Conservation (phyloP, 768 basidiomycete species). For the Leccinum broughii region DNA sequence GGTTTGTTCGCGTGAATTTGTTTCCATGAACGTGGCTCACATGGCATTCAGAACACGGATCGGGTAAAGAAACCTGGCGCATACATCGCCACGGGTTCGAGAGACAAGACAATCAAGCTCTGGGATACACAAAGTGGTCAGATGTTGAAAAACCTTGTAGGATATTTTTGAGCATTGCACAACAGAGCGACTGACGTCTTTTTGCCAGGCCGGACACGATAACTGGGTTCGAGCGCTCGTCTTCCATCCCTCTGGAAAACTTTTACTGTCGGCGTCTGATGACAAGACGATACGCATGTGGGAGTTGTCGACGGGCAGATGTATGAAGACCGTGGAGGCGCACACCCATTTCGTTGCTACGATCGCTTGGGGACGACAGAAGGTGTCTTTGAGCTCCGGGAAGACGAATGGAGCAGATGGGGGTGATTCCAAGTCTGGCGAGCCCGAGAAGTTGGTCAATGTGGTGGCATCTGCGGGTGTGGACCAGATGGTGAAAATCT, state of each 20-base stretch:
- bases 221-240: slow-evolving; percentile 88
- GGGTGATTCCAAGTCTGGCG: slow-evolving; percentile 31
- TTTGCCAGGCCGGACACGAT: slow-evolving; percentile 70
- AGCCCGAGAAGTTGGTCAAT: slow-evolving; percentile 61
- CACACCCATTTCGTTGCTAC: slow-evolving; percentile 83
- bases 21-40: slow-evolving; percentile 5
- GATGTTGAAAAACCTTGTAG: slow-evolving; percentile 71
- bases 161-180: slow-evolving; percentile 22
- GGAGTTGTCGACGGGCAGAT: slow-evolving; percentile 85
- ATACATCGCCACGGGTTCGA: slow-evolving; percentile 78
- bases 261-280: slow-evolving; percentile 87
- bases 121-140: slow-evolving; percentile 89
- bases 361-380: slow-evolving; percentile 75
- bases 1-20: slow-evolving; percentile 41
- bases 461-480: slow-evolving; percentile 70
- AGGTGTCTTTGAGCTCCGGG: slow-evolving; percentile 41
- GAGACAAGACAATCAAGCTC: slow-evolving; percentile 90
- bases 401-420: slow-evolving; percentile 41
- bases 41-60: slow-evolving; percentile 47
- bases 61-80: slow-evolving; percentile 47
- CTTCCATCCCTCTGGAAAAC: slow-evolving; percentile 90
- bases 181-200: slow-evolving; percentile 8
- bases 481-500: slow-evolving; percentile 66
- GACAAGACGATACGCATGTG: slow-evolving; percentile 91
- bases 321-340: slow-evolving; percentile 84